phyloP scores from a whole-genome alignment of 2,329 filamentous ascomycete species.

The Fusarium brachygibbosum region DNA sequence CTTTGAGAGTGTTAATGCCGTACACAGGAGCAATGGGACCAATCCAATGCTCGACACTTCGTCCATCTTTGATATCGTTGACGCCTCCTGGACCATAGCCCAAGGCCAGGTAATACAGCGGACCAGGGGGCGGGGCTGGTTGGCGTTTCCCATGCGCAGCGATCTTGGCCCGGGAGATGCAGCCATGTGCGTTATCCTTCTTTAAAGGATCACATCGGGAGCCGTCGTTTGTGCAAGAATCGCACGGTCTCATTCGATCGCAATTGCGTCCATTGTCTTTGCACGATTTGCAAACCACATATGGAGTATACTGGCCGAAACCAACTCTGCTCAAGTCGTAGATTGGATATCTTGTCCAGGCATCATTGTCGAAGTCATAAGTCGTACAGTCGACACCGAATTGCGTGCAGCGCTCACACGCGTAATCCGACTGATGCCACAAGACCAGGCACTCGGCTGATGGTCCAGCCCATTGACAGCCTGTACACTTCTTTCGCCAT shows the following conservation, averaged over 20 bases:
- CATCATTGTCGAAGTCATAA: not conserved
- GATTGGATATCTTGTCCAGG: conserved; percentile 23
- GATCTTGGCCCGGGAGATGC: conserved; percentile 5
- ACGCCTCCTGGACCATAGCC: conserved; percentile 50
- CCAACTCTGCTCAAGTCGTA: conserved; percentile 52
- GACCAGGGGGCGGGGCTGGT: conserved; percentile 25
- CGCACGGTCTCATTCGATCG: conserved; percentile 56
- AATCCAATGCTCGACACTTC: conserved; percentile 41
- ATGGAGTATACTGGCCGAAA: conserved; percentile 50
- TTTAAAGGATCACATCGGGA: conserved; percentile 11
- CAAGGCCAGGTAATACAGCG: conserved; percentile 54
- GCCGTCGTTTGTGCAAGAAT: conserved; percentile 48
- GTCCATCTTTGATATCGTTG: conserved; percentile 40
- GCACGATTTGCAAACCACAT: conserved; percentile 42
- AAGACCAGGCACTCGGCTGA: conserved; percentile 15
- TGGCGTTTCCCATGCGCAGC: too few species aligned
- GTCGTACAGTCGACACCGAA: conserved; percentile 51
- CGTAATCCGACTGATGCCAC: not conserved
- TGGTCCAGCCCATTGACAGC: conserved; percentile 9
- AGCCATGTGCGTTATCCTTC: conserved; percentile 3
- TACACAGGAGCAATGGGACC: conserved; percentile 41
- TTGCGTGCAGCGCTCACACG: conserved; percentile 48
- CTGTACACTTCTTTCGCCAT: conserved; percentile 33
- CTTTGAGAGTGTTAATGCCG: not conserved
- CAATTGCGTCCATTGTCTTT: conserved; percentile 45